These are phyloP conservation scores for Hordeum vulgare DNA, from an alignment of 176 grass and related monocot genomes.

Conservation along the genomic window DNA sequence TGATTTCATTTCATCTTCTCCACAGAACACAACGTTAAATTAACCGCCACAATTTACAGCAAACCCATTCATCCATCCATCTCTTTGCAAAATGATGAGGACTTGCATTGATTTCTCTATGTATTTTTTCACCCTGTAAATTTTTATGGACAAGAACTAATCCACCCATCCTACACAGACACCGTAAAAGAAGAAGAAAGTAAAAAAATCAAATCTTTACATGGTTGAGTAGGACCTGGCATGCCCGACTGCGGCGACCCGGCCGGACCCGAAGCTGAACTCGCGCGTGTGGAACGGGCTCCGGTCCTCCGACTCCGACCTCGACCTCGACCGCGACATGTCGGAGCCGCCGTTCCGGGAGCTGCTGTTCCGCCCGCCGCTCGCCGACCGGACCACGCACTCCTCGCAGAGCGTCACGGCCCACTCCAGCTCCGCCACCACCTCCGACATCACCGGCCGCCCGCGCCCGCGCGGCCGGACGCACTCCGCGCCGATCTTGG, in stretches of 20 bases:
- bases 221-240: constrained; percentile 27
- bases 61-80: background rate
- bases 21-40: constrained; percentile 6
- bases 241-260: background rate
- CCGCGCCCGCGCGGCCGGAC: constrained; percentile 40
- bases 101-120: background rate
- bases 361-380: constrained; percentile 11
- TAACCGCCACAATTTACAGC: constrained; percentile 8
- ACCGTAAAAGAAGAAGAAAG: background rate
- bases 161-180: constrained; percentile 1
- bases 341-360: constrained; percentile 33
- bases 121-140: background rate
- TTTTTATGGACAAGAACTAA: constrained; percentile 43
- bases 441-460: constrained; percentile 65
- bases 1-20: background rate
- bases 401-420: constrained; percentile 49
- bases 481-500: constrained; percentile 58
- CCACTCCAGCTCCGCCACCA: constrained; percentile 73
- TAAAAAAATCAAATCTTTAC: background rate
- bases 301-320: constrained; percentile 43
- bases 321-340: constrained; percentile 31
- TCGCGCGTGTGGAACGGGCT: constrained; percentile 36
- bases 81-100: background rate
- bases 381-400: background rate
- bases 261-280: background rate